These are phyloP conservation scores for Candida sanyaensis DNA, from an alignment of 1,139 yeast species.

Conservation along the genomic window DNA sequence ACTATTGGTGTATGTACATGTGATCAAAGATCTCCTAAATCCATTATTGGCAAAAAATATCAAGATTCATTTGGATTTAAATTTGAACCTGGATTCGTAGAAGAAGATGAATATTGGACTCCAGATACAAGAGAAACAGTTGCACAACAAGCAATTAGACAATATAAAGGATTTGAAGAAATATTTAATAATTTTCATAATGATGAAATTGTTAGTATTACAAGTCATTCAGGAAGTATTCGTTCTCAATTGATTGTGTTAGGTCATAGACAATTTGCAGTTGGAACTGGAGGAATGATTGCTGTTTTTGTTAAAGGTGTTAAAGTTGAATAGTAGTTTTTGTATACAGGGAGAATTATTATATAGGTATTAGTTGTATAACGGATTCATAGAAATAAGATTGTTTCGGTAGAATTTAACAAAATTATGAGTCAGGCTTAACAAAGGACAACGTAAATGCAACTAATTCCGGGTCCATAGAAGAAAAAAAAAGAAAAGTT, in stretches of 20 bases:
- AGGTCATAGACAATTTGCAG: conserved; percentile 43
- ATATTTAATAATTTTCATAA: conserved; percentile 25
- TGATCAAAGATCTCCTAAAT: conserved; percentile 41
- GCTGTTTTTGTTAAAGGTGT: conserved; percentile 44
- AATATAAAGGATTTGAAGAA: conserved; percentile 36
- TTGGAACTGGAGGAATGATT: conserved; percentile 48
- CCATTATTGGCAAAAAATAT: conserved; percentile 33
- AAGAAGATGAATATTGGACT: conserved; percentile 40
- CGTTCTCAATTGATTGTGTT: conserved; percentile 42
- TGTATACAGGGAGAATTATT: too few relatives aligned
- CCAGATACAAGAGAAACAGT: conserved; percentile 42
- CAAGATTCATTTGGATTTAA: conserved; percentile 26
- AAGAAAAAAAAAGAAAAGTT: too few relatives aligned
- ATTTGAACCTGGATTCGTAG: conserved; percentile 41
- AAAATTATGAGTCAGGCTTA: too few relatives aligned
- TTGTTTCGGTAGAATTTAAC: too few relatives aligned
- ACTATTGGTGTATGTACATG: conserved; percentile 48
- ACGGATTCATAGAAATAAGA: too few relatives aligned
- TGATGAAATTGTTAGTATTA: conserved; percentile 29
- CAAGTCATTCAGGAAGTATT: conserved; percentile 44
- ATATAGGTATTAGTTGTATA: not conserved
- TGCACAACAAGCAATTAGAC: conserved; percentile 41
- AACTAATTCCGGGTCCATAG: too few relatives aligned
- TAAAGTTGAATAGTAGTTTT: conserved; percentile 8
- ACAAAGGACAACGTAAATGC: too few relatives aligned